Base-by-base conservation (phyloP, 1,284 basidiomycete genomes). In the Trichosporon sp. region DNA sequence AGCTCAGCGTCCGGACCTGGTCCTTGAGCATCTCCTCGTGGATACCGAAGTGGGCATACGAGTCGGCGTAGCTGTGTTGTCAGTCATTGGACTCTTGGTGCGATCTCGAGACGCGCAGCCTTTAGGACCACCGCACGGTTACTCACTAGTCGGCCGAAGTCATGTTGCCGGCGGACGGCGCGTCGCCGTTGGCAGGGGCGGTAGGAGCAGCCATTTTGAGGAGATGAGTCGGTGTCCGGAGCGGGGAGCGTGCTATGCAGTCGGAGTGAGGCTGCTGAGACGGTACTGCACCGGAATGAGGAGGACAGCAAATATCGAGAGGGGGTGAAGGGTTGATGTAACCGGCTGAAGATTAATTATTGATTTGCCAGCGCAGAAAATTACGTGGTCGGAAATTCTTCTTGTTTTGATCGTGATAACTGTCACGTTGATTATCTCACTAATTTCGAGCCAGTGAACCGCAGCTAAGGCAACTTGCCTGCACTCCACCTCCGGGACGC, bases 11-110 rank as follows among this genome's bases (percentile, higher is more conserved):
- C 69, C 96, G 90, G 70, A 99, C 94, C 61, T 85, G 83, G 82
- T 99, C 96, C 83, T 99, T 99, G 79, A 99, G 83, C 96, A 99
- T 99, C 83, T 99, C 96, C 83, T 96, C 95, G 81, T 97, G 94
- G 74, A 97, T 97, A 68, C 91, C 92, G 57, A 63, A 62, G 61
- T 56, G 57, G 31, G 77, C 86, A 69, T 76, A 91, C 90, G 95
- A 95, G 82, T 96, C 93, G 54, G 94, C 93, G 79, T 96, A 96
- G 62, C 92, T 95, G 60, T 78, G 89, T 89, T 27, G 54, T 59
- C 19, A 60, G 60, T 27, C 19, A 29, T 16, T 14, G 4, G n/a
- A 34, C 33, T 34, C 16, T 44, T 5, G 4, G 2, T n/a, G 16
- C 37, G 37, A 44, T 3, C 16, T 19, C n/a, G 49, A 13, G 46